phyloP scores from a whole-genome alignment of 306 rosid species.

The Oxytropis ochrocephala region DNA sequence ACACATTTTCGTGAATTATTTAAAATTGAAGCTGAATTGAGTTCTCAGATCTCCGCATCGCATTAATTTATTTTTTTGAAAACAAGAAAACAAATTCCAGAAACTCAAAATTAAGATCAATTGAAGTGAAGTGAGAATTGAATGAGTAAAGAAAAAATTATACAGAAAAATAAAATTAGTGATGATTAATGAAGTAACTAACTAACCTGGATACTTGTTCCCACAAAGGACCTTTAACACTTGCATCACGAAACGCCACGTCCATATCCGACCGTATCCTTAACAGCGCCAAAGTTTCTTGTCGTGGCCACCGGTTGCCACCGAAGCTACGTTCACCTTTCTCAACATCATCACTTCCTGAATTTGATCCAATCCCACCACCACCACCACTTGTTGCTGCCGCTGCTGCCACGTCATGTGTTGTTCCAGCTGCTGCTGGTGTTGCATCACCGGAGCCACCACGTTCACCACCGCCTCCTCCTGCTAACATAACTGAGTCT shows the following conservation, averaged over 20 bases:
- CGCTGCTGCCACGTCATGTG: slow-evolving; percentile 2
- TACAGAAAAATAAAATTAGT: background rate
- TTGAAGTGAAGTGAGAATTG: background rate
- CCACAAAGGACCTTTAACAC: slow-evolving; percentile 95
- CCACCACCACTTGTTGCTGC: background rate
- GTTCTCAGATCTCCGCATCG: slow-evolving; percentile 28
- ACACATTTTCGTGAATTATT: background rate
- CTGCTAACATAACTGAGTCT: slow-evolving; percentile 45
- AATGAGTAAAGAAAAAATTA: background rate
- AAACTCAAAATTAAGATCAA: slow-evolving; percentile 1
- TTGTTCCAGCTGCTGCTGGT: slow-evolving; percentile 19
- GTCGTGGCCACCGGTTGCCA: slow-evolving; percentile 93
- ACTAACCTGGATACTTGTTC: slow-evolving; percentile 75
- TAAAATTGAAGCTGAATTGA: background rate
- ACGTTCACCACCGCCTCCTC: slow-evolving; percentile 19
- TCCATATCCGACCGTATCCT: slow-evolving; percentile 92
- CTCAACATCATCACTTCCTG: slow-evolving; percentile 48
- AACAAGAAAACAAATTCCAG: background rate
- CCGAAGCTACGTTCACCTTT: slow-evolving; percentile 71
- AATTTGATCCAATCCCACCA: slow-evolving; percentile 50
- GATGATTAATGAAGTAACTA: background rate
- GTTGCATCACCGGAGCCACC: slow-evolving; percentile 40
- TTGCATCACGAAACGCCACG: slow-evolving; percentile 78
- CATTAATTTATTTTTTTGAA: background rate
- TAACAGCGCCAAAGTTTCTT: slow-evolving; percentile 80